phyloP scores from a whole-genome alignment of 495 filamentous ascomycete species.

The Cudoniella acicularis region DNA sequence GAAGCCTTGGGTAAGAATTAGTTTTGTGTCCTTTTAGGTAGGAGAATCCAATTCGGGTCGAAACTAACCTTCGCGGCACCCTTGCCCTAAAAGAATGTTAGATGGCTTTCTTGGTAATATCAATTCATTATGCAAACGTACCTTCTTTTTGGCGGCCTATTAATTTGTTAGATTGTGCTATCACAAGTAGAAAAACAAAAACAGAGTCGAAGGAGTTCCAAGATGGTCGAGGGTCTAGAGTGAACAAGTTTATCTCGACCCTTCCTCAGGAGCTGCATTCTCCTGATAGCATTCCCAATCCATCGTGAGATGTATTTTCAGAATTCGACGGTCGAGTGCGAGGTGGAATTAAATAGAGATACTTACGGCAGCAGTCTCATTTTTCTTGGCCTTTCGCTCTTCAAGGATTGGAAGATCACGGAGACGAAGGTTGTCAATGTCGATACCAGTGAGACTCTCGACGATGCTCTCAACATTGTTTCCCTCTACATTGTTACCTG shows the following conservation, averaged over 20 bases:
- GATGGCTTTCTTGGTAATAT: not conserved
- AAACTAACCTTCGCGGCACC: not conserved
- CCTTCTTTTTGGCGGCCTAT: not conserved
- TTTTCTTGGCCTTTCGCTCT: constrained; percentile 18
- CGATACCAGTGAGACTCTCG: constrained; percentile 19
- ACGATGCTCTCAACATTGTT: constrained; percentile 6
- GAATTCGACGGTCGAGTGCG: not conserved
- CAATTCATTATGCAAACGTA: not conserved
- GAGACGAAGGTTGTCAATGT: constrained; percentile 15
- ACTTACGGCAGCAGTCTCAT: constrained; percentile 6
- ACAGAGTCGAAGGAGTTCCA: too few relatives aligned
- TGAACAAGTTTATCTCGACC: too few relatives aligned
- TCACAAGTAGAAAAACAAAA: too few relatives aligned
- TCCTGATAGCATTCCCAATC: too few relatives aligned
- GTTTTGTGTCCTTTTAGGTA: not conserved
- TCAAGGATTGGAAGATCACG: constrained; percentile 12
- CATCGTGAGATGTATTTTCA: too few relatives aligned
- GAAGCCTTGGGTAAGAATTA: not conserved
- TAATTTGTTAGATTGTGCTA: too few relatives aligned
- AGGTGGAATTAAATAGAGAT: not conserved
- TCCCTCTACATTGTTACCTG: not conserved
- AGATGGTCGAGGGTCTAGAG: too few relatives aligned
- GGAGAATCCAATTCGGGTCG: not conserved
- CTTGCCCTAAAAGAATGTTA: not conserved
- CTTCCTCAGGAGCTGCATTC: too few relatives aligned